phyloP scores from a whole-genome alignment of 2,329 filamentous ascomycete genomes.

The Paramyrothecium roridum region DNA sequence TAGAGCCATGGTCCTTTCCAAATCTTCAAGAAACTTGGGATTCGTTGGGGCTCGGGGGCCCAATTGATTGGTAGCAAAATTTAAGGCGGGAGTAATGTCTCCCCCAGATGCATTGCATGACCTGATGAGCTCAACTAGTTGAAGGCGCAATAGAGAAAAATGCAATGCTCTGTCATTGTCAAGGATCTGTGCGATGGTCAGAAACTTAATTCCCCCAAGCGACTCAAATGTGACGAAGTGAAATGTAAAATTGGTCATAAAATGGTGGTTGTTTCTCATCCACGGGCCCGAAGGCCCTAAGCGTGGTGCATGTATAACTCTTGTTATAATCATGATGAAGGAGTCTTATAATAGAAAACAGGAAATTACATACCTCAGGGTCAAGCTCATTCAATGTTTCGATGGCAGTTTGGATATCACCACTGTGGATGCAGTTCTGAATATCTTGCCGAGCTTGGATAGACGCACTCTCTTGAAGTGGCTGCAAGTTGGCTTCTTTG shows the following conservation, averaged over 20 bases:
- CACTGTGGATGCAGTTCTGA: constrained; percentile 77
- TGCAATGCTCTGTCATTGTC: constrained; percentile 81
- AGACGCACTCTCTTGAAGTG: constrained; percentile 66
- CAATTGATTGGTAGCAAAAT: constrained; percentile 84
- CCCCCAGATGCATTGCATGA: constrained; percentile 63
- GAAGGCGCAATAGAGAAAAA: constrained; percentile 84
- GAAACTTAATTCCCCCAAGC: background rate
- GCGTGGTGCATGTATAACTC: constrained; percentile 99
- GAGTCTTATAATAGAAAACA: constrained; percentile 28
- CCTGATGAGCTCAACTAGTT: constrained; percentile 91
- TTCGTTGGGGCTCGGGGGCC: constrained; percentile 83
- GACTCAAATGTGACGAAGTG: constrained; percentile 1
- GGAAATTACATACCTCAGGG: constrained; percentile 68
- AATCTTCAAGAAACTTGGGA: constrained; percentile 75
- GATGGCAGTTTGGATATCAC: constrained; percentile 82
- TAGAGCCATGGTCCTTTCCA: constrained; percentile 91
- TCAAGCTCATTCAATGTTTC: constrained; percentile 85
- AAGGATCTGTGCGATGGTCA: constrained; percentile 63
- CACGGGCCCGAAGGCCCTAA: constrained; percentile 83
- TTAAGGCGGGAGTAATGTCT: constrained; percentile 76
- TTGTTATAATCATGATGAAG: constrained; percentile 80
- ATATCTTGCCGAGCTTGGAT: constrained; percentile 81
- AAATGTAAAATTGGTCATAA: constrained; percentile 27
- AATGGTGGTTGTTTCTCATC: constrained; percentile 77
- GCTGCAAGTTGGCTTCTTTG: constrained; percentile 82